A percentile compares a stretch with the other conserved stretches of the same genome.
Conservation (phyloP, 2,329 filamentous ascomycete species). For the Verticillium tricorpus region DNA sequence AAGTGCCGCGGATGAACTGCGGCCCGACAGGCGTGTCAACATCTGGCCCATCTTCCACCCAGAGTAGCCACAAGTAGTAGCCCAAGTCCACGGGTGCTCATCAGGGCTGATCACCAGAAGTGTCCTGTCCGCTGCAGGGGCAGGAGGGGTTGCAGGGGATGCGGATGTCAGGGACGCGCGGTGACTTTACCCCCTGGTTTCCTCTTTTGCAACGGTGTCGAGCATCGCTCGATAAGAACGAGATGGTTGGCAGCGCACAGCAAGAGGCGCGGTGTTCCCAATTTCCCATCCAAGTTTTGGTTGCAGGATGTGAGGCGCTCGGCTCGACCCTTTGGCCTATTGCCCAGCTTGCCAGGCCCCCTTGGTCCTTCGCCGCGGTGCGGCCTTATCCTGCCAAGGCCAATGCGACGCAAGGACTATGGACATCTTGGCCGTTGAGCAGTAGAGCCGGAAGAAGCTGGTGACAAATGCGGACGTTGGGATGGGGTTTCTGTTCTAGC, state of each 20-base stretch:
- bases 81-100: not conserved
- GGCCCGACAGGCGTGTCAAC: not conserved
- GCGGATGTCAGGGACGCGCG: not conserved
- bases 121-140: not conserved
- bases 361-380: not conserved
- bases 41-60: not conserved
- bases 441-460: not conserved
- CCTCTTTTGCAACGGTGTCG: not conserved
- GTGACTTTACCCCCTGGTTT: not conserved
- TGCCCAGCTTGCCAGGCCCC: not conserved
- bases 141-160: not conserved
- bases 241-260: not conserved
- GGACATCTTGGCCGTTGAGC: not conserved
- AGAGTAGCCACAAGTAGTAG: not conserved
- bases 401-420: not conserved
- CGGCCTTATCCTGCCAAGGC: not conserved
- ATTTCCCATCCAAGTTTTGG: constrained; percentile 6
- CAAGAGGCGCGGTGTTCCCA: constrained; percentile 1
- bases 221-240: not conserved
- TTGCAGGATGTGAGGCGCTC: constrained; percentile 2
- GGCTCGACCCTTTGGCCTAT: not conserved
- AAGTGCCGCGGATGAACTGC: not conserved
- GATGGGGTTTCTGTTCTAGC: not conserved
- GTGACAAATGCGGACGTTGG: not conserved
- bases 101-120: not conserved